Conservation (phyloP, 139 green algal species). For the Volvox reticuliferus region DNA sequence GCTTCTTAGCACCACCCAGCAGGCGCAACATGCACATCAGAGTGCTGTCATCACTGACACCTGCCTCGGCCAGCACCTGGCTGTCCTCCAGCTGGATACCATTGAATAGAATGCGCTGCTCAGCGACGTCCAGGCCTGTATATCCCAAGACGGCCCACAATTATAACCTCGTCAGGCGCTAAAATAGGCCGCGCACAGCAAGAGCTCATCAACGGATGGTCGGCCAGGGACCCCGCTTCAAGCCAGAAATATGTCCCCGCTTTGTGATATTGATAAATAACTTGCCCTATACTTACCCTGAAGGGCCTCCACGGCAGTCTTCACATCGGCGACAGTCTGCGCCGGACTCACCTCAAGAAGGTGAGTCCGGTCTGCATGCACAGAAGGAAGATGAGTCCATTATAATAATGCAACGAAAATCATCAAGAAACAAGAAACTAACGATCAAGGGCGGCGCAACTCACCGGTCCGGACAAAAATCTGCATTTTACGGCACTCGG, state of each 20-base stretch:
- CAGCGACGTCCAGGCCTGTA: constrained; percentile 78
- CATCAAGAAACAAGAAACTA: background rate
- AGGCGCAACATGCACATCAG: constrained; percentile 90
- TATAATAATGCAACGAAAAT: background rate
- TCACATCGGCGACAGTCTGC: constrained; percentile 85
- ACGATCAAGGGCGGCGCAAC: constrained; percentile 25
- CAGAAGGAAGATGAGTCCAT: background rate
- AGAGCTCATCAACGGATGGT: no score
- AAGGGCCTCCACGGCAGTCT: constrained; percentile 78
- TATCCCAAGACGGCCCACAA: no score
- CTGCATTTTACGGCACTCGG: constrained; percentile 72
- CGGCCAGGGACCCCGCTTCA: no score
- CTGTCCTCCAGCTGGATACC: constrained; percentile 86
- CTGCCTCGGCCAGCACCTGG: constrained; percentile 74
- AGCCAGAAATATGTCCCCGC: no score
- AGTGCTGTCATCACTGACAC: constrained; percentile 87
- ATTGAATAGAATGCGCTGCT: constrained; percentile 86
- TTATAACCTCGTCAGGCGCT: no score
- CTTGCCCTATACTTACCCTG: constrained; percentile 69
- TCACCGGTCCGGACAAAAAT: constrained; percentile 79
- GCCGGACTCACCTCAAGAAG: constrained; percentile 77
- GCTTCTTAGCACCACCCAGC: constrained; percentile 98
- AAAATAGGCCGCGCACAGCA: no score
- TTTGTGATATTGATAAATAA: background rate
- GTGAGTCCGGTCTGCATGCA: constrained; percentile 82